Evolutionary conservation across 306 rosid species (phyloP), one percentile per base, ranked within the genome.

Genomic region (Rosa multiflora): DNA sequence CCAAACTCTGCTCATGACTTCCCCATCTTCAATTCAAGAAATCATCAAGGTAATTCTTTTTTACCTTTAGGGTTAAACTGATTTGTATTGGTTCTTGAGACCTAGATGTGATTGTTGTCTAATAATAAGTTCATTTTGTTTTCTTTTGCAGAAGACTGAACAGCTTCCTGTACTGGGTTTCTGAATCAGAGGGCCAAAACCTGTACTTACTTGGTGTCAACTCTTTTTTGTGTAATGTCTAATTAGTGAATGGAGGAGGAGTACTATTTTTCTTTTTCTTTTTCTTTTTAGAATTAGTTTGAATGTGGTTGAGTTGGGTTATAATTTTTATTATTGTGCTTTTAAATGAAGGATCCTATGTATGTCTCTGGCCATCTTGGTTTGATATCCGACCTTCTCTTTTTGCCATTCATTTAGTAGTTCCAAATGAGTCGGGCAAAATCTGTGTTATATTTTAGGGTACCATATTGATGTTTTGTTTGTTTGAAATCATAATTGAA

Each of bases 1-100:
- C 99, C 99, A 55, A 84, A 87, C 20, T 72, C 97, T 82, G 79
- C 91, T 52, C 90, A 86, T 71, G 93, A 93, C 73, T 90, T 92
- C 61, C 84, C 94, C 63, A 67, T 88, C 84, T 89, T 89, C 88
- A 84, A 52, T 80, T 84, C 91, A 80, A 82, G 85, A 79, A 83
- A 79, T 78, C 90, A 76, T 75, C 67, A 79, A 75, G 92, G 91
- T 83, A 80, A 83, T 67, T 8, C 0, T 18, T 67, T 67, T 17
- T 67, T 3, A 39, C 48, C 29, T 35, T 67, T 67, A 26, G 20
- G n/a, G 44, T 56, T 5, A 11, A 40, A 76, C 15, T 8, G 13
- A 3, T 66, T n/a, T 9, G 63, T 70, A 11, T 61, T 73, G 20
- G 63, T 21, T 39, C 8, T 64, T 43, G 26, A 76, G 53, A 73